Conservation (phyloP, 2,329 filamentous ascomycete genomes). For the Fusarium devonianum region DNA sequence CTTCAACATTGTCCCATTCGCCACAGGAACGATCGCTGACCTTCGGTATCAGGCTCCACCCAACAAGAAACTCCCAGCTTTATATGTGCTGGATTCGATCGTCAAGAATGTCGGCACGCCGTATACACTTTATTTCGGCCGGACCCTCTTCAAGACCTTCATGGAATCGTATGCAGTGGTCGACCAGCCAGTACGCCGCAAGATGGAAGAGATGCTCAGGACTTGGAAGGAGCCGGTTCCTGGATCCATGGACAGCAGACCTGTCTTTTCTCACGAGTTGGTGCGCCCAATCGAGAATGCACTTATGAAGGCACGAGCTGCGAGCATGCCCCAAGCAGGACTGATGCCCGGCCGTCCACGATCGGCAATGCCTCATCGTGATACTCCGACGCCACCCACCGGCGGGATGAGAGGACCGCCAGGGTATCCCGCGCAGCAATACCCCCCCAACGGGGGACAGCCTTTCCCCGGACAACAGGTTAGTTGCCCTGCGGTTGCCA, state of each 20-base stretch:
- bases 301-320: slow-evolving; percentile 79
- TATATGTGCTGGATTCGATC: slow-evolving; percentile 97
- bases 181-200: slow-evolving; percentile 80
- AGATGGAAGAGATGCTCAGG: slow-evolving; percentile 96
- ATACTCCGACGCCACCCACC: slow-evolving; percentile 77
- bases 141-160: slow-evolving; percentile 90
- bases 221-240: slow-evolving; percentile 98
- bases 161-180: slow-evolving; percentile 96
- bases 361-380: slow-evolving; percentile 66
- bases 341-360: slow-evolving; percentile 55
- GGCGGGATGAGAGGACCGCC: slow-evolving; percentile 48
- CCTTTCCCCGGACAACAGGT: slow-evolving; percentile 43
- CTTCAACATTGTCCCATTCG: background rate
- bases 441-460: slow-evolving; percentile 45
- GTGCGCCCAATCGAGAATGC: slow-evolving; percentile 94
- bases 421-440: slow-evolving; percentile 40
- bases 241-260: slow-evolving; percentile 88
- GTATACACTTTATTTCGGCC: slow-evolving; percentile 93
- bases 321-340: slow-evolving; percentile 63
- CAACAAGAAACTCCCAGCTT: slow-evolving; percentile 88
- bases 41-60: slow-evolving; percentile 73
- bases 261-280: slow-evolving; percentile 87
- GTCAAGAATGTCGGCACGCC: slow-evolving; percentile 98
- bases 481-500: slow-evolving; percentile 13
- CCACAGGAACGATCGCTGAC: slow-evolving; percentile 47